Percentiles rank a stretch among this genome's conserved stretches.
These are phyloP conservation scores for Silene latifolia DNA, from an alignment of 148 eudicot species.

Conservation along the genomic window DNA sequence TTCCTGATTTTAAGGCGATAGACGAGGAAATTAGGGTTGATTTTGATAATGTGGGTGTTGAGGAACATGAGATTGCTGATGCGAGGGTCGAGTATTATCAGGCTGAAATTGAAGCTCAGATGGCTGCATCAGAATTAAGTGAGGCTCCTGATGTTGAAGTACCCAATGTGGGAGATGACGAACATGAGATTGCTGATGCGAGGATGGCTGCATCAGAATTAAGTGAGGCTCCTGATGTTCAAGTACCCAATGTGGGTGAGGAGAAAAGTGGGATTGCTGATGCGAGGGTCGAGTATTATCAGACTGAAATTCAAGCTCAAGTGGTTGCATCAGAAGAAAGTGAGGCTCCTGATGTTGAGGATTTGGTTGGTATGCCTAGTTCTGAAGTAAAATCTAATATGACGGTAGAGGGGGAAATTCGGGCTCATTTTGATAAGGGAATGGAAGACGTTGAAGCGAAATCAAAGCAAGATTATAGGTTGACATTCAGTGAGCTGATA, in stretches of 20 bases:
- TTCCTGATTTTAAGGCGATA: not conserved
- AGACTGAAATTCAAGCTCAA: conserved; percentile 6
- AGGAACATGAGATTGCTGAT: not conserved
- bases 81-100: not conserved
- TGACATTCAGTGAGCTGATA: not conserved
- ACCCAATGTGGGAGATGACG: not conserved
- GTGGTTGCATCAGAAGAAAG: not conserved
- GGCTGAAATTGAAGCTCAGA: conserved; percentile 10
- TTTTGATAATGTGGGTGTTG: not conserved
- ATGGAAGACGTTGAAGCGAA: too few species aligned
- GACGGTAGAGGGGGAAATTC: too few species aligned
- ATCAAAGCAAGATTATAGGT: not conserved
- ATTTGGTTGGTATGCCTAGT: too few species aligned
- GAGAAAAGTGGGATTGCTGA: not conserved
- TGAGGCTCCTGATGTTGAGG: not conserved
- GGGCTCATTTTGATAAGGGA: too few species aligned
- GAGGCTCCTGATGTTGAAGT: not conserved
- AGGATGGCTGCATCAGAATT: not conserved
- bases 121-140: not conserved
- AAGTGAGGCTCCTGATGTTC: not conserved
- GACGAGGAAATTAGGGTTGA: not conserved
- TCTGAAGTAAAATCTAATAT: too few species aligned
- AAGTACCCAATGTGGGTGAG: not conserved
- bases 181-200: not conserved
- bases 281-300: not conserved